phyloP scores from a whole-genome alignment of 805 yeast genomes.

The Teunomyces pallodes region DNA sequence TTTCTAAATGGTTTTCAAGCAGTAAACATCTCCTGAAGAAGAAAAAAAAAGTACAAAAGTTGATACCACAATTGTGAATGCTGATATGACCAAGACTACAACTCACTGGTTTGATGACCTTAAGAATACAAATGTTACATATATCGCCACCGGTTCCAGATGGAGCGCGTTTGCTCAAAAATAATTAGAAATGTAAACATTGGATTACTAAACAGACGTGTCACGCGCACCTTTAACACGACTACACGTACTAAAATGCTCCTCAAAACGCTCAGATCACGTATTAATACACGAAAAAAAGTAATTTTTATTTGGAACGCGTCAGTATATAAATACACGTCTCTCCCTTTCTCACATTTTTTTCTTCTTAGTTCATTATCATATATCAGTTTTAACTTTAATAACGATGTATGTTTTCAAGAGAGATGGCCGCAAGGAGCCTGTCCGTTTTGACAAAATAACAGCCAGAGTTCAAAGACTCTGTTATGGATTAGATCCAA shows the following conservation, averaged over 20 bases:
- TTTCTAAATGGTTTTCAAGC: background rate
- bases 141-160: background rate
- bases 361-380: background rate
- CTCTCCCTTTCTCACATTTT: background rate
- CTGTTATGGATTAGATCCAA: slow-evolving; percentile 89
- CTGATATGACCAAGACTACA: too few relatives aligned
- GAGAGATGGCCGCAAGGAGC: slow-evolving; percentile 93
- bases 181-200: slow-evolving; percentile 1
- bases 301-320: slow-evolving; percentile 4
- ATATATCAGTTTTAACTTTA: background rate
- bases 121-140: background rate
- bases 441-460: slow-evolving; percentile 93
- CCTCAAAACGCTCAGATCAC: background rate
- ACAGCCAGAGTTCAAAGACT: slow-evolving; percentile 88
- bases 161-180: slow-evolving; percentile 1
- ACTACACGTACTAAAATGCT: background rate
- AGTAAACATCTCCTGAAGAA: background rate
- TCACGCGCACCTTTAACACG: background rate
- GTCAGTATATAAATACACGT: slow-evolving; percentile 4
- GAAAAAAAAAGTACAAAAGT: background rate
- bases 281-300: background rate
- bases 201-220: slow-evolving; percentile 3
- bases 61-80: too few relatives aligned
- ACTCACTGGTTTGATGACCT: background rate
- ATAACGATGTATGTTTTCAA: slow-evolving; percentile 72